A percentile compares a stretch with the other conserved stretches of the same genome.
These are phyloP conservation scores for Penicillium oxalicum DNA, from an alignment of 2,329 filamentous ascomycete species.

Conservation along the genomic window DNA sequence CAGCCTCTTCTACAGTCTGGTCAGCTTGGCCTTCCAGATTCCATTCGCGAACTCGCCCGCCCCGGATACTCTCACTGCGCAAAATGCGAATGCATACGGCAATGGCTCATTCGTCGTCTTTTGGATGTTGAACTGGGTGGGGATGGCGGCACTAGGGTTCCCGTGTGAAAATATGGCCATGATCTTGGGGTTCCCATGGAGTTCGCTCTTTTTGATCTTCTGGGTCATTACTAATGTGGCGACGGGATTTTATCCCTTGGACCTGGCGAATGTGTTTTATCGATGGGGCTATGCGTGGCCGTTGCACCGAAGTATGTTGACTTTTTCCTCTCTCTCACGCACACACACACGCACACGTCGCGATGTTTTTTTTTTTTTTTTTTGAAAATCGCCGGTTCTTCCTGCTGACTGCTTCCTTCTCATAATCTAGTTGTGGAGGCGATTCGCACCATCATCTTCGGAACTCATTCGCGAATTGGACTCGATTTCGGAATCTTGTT, in stretches of 20 bases:
- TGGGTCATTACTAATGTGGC: slow-evolving; percentile 62
- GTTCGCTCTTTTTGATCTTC: slow-evolving; percentile 58
- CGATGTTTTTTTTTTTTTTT: too few species aligned
- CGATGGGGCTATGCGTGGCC: slow-evolving; percentile 60
- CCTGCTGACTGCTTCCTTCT: slow-evolving; percentile 4
- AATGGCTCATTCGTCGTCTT: slow-evolving; percentile 56
- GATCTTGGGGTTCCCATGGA: slow-evolving; percentile 57
- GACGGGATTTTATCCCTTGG: slow-evolving; percentile 55
- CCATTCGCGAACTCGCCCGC: slow-evolving; percentile 51
- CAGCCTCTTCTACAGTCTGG: slow-evolving; percentile 58
- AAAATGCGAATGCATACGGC: slow-evolving; percentile 51
- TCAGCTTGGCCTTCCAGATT: slow-evolving; percentile 58
- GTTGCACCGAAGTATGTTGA: slow-evolving; percentile 49
- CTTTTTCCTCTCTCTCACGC: neutral
- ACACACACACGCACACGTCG: too few species aligned
- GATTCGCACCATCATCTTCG: slow-evolving; percentile 56
- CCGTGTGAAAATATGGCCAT: slow-evolving; percentile 62
- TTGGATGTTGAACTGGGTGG: slow-evolving; percentile 58
- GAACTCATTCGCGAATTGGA: slow-evolving; percentile 52
- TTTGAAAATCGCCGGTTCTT: neutral
- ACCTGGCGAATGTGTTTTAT: slow-evolving; percentile 55
- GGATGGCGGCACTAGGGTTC: slow-evolving; percentile 58
- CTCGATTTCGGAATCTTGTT: slow-evolving; percentile 57
- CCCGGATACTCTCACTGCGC: slow-evolving; percentile 39
- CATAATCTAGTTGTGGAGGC: slow-evolving; percentile 49